Evolutionary conservation across 192 early-diverging fungal genomes (phyloP), one percentile per base, ranked within the genome.

Genomic region (Ambispora gerdemannii): DNA sequence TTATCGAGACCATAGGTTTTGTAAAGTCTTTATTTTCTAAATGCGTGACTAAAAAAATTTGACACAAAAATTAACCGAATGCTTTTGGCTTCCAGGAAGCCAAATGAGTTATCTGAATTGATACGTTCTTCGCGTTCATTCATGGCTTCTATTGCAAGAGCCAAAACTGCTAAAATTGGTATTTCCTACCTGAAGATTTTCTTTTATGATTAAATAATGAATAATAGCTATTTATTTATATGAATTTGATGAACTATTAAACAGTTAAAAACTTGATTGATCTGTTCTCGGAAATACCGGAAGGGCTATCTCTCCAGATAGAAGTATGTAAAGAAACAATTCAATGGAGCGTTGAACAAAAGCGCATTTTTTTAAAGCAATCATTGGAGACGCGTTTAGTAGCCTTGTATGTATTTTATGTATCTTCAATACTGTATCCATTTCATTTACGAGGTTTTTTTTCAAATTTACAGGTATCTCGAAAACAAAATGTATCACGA

Each of bases 401-500:
- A 27, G 86, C 93, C 22, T 80, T 98, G 74, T 97, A 81, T 36
- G 75, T 71, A 61, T 62, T 8, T 32, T 13, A n/a, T 28, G 1
- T 62, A 28, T 36, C 38, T n/a, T 38, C 27, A 24, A 19, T 56
- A 10, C 17, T 43, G 38, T 6, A 43, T 43, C 15, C 38, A 43
- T 43, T 15, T 43, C 6, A 10, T 43, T 43, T 43, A 6, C 15
- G 38, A 43, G 6, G 6, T 43, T 15, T 43, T 6, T 15, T 43
- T 43, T 43, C 6, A 34, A 47, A 20, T 35, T 32, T 11, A 25
- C 31, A 75, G 85, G 24, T 89, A 92, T 76, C 80, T 98, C 38
- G 94, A 96, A 73, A 94, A 94, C 81, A 93, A 93, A 75, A 92
- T 93, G 90, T 97, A 98, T 73, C 87, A 92, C 38, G 95, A 98